Evolutionary conservation across 768 basidiomycete species (phyloP), one percentile per base, ranked within the genome.

Genomic region (Hirschioporus abietinus): DNA sequence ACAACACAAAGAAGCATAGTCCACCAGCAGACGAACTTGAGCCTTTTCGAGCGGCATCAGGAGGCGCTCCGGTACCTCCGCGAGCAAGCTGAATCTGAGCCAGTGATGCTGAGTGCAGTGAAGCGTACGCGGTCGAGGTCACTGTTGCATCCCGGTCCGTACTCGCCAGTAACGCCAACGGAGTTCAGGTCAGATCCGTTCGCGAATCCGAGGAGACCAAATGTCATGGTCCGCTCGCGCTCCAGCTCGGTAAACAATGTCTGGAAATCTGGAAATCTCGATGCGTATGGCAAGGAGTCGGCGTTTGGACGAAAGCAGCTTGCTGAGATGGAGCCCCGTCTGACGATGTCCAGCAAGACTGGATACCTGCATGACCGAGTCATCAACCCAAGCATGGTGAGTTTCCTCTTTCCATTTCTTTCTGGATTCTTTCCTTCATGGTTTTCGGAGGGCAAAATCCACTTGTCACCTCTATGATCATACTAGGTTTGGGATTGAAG

Each of bases 311-410:
- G 42, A 10, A 52, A 52, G 12, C 42, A 52, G 12, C 20, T 52
- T 20, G 42, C 42, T 12, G 42, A 52, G 12, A 15, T 52, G 42
- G 42, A 52, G 42, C 96, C 93, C 12, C 80, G 93, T 60, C 78
- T 98, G 73, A 95, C 95, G 0, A 98, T 98, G 95, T 96, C 95
- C 6, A 96, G 93, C 73, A 84, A 95, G 34, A 91, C 92, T 20
- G 93, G 94, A 1, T 95, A 91, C 77, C 95, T 96, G 80, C 93
- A 95, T 75, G 95, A 98, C 72, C 82, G 94, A 64, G 91, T 98
- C 72, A 87, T 99, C 68, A 90, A 95, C 2, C 96, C 97, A 0
- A 92, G 91, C 73, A 98, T 99, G 96, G 96, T 96, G 74, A 72
- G 92, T 78, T 70, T 24, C 34, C 64, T 23, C 27, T 59, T 36